Conservation (phyloP, 257 asterid genomes). For the Rauvolfia tetraphylla region DNA sequence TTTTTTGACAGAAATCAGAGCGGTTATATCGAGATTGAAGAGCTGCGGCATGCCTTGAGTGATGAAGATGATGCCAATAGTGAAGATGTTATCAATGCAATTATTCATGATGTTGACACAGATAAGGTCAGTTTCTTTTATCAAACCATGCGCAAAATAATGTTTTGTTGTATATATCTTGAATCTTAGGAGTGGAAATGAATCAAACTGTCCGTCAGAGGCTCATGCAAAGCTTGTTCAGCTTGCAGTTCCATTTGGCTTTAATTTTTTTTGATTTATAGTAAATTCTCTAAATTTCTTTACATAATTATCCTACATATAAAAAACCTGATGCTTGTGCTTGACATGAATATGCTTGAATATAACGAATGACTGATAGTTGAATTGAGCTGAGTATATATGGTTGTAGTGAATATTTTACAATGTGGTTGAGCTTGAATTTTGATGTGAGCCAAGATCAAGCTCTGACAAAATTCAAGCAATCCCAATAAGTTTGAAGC, state of each 20-base stretch:
- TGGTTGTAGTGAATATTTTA: neutral
- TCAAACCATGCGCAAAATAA: neutral
- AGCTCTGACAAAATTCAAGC: neutral
- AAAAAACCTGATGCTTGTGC: neutral
- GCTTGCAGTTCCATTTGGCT: neutral
- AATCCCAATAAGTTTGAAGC: neutral
- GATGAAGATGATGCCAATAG: slow-evolving; percentile 50
- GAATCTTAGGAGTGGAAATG: neutral
- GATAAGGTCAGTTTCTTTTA: slow-evolving; percentile 48
- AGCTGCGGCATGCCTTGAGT: slow-evolving; percentile 60
- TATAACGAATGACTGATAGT: neutral
- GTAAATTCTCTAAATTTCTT: neutral
- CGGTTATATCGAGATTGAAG: slow-evolving; percentile 69
- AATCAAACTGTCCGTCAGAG: neutral
- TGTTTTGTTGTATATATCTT: neutral
- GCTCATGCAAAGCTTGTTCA: neutral
- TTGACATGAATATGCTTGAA: neutral
- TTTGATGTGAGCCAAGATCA: neutral
- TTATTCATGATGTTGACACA: slow-evolving; percentile 82
- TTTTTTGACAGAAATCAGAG: slow-evolving; percentile 59
- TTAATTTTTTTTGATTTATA: neutral
- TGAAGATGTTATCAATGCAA: slow-evolving; percentile 62
- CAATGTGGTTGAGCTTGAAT: neutral
- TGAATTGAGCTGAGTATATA: neutral
- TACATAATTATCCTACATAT: neutral